Conservation (phyloP, 345 rosid genomes). For the Abelmoschus esculentus region DNA sequence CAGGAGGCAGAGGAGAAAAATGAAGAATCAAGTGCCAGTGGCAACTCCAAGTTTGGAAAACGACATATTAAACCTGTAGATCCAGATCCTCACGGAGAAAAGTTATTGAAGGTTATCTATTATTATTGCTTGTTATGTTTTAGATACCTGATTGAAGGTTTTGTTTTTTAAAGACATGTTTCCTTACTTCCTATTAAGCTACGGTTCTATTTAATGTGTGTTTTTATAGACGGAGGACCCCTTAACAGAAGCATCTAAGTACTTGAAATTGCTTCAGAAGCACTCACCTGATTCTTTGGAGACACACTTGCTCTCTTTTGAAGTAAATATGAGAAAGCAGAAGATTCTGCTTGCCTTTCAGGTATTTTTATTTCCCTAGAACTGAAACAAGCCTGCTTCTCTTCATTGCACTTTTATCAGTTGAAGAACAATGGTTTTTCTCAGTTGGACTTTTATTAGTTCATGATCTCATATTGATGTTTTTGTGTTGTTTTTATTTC, state of each 20-base stretch:
- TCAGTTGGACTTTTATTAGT: not conserved
- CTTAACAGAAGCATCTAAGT: conserved; percentile 80
- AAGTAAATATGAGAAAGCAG: conserved; percentile 89
- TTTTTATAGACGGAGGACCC: conserved; percentile 76
- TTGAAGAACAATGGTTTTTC: conserved; percentile 3
- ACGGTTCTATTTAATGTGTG: conserved; percentile 9
- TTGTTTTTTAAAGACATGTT: conserved; percentile 2
- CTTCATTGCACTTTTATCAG: not conserved
- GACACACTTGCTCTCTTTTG: conserved; percentile 93
- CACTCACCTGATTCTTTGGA: conserved; percentile 74
- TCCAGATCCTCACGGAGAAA: conserved; percentile 91
- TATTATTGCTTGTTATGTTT: not conserved
- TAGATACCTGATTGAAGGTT: not conserved
- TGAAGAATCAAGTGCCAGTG: conserved; percentile 65
- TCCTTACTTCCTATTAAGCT: not conserved
- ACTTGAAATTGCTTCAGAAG: conserved; percentile 87
- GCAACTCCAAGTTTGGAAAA: conserved; percentile 80
- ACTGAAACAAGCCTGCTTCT: not conserved
- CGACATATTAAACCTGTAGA: conserved; percentile 82
- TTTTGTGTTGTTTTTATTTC: not conserved
- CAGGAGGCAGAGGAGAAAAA: conserved; percentile 91
- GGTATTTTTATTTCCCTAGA: conserved; percentile 31
- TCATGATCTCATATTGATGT: not conserved
- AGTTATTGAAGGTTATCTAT: conserved; percentile 69
- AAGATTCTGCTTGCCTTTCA: conserved; percentile 86